Evolutionary conservation across 352 stramenopile species (phyloP).

Genomic region (Phytophthora megakarya): DNA sequence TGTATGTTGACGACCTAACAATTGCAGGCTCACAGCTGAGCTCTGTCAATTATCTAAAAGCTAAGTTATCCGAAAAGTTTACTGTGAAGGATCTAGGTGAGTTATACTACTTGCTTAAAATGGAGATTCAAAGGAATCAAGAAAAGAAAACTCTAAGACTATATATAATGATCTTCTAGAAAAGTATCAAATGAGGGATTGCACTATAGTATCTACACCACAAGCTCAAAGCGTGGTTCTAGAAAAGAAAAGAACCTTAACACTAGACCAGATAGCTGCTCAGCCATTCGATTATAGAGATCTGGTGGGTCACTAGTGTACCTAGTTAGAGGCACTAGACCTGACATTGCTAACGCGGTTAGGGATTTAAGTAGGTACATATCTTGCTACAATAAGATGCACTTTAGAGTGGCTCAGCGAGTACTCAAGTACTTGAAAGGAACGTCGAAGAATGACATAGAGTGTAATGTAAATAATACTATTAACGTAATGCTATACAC

Average conservation of each 20-base stretch:
- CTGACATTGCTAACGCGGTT: slow-evolving; percentile 11
- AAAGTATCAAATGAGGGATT: slow-evolving; percentile 6
- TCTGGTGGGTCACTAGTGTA: slow-evolving; percentile 11
- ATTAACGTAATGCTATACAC: slow-evolving; percentile 6
- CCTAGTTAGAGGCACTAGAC: slow-evolving; percentile 11
- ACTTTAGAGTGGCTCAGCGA: too few species aligned
- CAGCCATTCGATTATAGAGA: slow-evolving; percentile 15
- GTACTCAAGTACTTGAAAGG: slow-evolving; percentile 14
- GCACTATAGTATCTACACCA: not conserved
- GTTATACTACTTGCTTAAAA: not conserved
- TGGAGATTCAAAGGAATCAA: not conserved
- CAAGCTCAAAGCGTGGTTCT: slow-evolving; percentile 14
- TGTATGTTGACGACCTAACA: slow-evolving; percentile 14
- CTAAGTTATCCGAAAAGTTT: slow-evolving; percentile 7
- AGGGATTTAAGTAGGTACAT: slow-evolving; percentile 19
- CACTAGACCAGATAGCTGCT: not conserved
- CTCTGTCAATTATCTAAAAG: not conserved
- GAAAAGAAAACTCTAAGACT: not conserved
- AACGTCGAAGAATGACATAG: slow-evolving; percentile 12
- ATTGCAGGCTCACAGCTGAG: slow-evolving; percentile 5
- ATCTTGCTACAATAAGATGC: slow-evolving; percentile 22
- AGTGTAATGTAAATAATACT: slow-evolving; percentile 7
- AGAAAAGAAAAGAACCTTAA: slow-evolving; percentile 1
- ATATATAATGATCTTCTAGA: slow-evolving; percentile 8
- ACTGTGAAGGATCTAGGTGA: slow-evolving; percentile 10